phyloP scores from a whole-genome alignment of 345 rosid species.

The Brassica rapa region DNA sequence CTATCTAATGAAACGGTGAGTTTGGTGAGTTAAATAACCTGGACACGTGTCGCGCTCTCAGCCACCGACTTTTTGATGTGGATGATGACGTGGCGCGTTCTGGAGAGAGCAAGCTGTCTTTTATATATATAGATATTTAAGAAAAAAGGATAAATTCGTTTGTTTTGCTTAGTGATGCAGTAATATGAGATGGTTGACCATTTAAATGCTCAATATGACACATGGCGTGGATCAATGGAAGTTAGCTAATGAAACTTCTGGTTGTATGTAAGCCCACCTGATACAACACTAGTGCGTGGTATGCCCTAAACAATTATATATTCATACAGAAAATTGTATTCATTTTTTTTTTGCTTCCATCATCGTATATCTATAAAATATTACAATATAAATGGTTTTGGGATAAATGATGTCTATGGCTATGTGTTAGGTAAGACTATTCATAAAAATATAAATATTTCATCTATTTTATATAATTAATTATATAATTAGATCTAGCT shows the following conservation, averaged over 20 bases:
- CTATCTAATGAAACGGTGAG: too few species aligned
- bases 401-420: not conserved
- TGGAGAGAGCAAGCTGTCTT: too few species aligned
- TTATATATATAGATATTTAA: too few species aligned
- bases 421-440: slow-evolving; percentile 5
- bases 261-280: slow-evolving; percentile 28
- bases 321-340: not conserved
- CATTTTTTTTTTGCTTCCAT: not conserved
- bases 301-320: slow-evolving; percentile 18
- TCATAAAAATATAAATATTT: not conserved
- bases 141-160: too few species aligned
- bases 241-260: slow-evolving; percentile 29
- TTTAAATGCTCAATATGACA: not conserved
- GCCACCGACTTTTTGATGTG: too few species aligned
- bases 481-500: not conserved
- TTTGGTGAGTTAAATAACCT: too few species aligned
- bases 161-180: not conserved
- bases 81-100: too few species aligned
- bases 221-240: slow-evolving; percentile 24
- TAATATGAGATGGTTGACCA: slow-evolving; percentile 27
- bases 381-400: slow-evolving; percentile 1
- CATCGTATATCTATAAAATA: slow-evolving; percentile 11
- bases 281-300: slow-evolving; percentile 38
- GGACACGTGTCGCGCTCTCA: too few species aligned
- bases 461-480: not conserved